Percentiles rank a stretch among this genome's conserved stretches.
phyloP scores from a whole-genome alignment of 352 stramenopile genomes.

The Globisporangium iwayamae region DNA sequence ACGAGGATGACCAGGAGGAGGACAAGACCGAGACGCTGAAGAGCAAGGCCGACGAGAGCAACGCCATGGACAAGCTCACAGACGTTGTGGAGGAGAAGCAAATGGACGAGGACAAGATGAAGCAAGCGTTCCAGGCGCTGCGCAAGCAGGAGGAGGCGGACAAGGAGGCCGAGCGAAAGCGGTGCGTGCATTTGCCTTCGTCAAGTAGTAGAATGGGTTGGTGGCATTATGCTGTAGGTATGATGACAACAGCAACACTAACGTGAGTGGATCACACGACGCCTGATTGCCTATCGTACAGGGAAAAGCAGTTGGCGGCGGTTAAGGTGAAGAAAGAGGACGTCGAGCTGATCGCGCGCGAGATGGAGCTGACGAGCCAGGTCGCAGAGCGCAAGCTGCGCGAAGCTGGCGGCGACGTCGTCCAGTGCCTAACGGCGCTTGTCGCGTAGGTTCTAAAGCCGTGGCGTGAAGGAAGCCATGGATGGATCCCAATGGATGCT shows the following conservation, averaged over 20 bases:
- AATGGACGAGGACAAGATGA: constrained; percentile 89
- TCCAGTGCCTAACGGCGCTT: constrained; percentile 64
- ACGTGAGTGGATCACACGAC: not conserved
- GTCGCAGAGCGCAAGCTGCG: constrained; percentile 81
- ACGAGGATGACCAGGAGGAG: constrained; percentile 47
- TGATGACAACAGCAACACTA: not conserved
- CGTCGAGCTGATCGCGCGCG: constrained; percentile 65
- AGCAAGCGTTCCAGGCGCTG: constrained; percentile 69
- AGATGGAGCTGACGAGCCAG: constrained; percentile 76
- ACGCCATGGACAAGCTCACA: constrained; percentile 80
- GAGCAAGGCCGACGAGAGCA: constrained; percentile 82
- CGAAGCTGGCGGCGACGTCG: constrained; percentile 68
- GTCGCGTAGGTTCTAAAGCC: constrained; percentile 25
- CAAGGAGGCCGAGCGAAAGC: constrained; percentile 72
- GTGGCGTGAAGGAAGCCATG: not conserved
- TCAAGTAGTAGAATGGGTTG: not conserved
- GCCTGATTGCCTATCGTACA: constrained; percentile 8
- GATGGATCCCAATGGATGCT: not conserved
- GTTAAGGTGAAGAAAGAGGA: constrained; percentile 84
- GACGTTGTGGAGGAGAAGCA: constrained; percentile 85
- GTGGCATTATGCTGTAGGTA: not conserved
- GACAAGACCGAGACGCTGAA: constrained; percentile 48
- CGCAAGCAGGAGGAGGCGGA: constrained; percentile 80
- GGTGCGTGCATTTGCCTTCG: constrained; percentile 18
- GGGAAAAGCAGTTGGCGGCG: constrained; percentile 74